Evolutionary conservation across 306 rosid genomes (phyloP), one percentile per base, ranked within the genome.

Genomic region (Cucurbita ficifolia): DNA sequence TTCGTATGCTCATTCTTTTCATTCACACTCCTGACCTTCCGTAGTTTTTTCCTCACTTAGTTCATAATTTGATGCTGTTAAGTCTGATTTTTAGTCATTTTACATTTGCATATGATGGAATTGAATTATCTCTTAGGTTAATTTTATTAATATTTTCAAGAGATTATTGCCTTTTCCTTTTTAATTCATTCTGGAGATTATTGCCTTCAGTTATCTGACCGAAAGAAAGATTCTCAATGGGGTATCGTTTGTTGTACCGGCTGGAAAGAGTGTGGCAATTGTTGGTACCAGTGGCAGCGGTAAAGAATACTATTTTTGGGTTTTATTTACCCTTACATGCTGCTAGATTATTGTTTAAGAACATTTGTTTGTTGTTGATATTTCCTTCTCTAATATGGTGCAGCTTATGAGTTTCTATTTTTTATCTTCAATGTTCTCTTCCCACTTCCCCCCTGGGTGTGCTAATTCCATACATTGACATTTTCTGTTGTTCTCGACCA

Each of bases 251-350:
- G 68, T 78, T 75, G 92, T 94, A 53, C 95, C 98, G 19, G 92
- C 97, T 39, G 97, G 98, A 76, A 91, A 90, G 88, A 94, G 97
- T 82, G 97, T 94, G 81, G 98, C 98, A 71, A 94, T 94, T 77
- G 98, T 94, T 69, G 98, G 98, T 63, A 94, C 98, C 59, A 94
- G 98, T 78, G 96, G 98, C 78, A 94, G 98, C 85, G 98, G 98
- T 94, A 87, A 65, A 87, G 96, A 64, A 67, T 80, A 75, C 73
- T 70, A 64, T 77, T 43, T 77, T 75, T 73, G 63, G 76, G 62
- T 62, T 39, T 73, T 79, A 17, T 61, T 70, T 51, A 22, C 73
- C 77, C 46, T 22, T 49, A 45, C 72, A 43, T 67, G 39, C 21
- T 11, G 51, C 6, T 18, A 8, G 39, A 22, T 43, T 67, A 6